These are phyloP conservation scores for Mortierella sp. DNA, from an alignment of 371 early-diverging fungal species.

Conservation along the genomic window DNA sequence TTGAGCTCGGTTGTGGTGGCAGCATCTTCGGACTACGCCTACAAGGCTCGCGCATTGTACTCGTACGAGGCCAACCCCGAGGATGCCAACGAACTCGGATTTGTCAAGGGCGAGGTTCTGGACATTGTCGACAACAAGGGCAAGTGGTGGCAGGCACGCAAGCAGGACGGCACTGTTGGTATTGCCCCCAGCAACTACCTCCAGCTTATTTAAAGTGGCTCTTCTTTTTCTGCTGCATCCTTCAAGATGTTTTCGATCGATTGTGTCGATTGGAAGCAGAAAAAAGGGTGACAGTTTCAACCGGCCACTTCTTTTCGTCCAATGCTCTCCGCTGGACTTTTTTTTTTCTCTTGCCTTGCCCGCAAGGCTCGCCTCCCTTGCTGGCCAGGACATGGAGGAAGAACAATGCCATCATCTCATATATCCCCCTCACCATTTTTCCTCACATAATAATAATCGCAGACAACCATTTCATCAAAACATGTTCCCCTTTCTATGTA, in stretches of 20 bases:
- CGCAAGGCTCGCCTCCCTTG: not conserved
- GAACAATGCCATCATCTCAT: not conserved
- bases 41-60: constrained; percentile 73
- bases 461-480: not conserved
- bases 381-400: not conserved
- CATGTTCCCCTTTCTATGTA: not conserved
- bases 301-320: not conserved
- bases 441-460: constrained; percentile 1
- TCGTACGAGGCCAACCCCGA: constrained; percentile 85
- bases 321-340: not conserved
- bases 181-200: constrained; percentile 95
- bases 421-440: not conserved
- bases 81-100: constrained; percentile 94
- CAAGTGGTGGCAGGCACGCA: constrained; percentile 97
- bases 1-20: constrained; percentile 58
- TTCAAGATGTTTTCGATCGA: not conserved
- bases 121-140: constrained; percentile 92
- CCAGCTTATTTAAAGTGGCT: constrained; percentile 38
- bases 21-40: constrained; percentile 58
- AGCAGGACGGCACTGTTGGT: constrained; percentile 84
- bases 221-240: not conserved
- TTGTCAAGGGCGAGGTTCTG: constrained; percentile 88
- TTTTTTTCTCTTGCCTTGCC: not conserved
- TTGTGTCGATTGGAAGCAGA: not conserved
- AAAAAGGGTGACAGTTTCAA: too few species aligned